phyloP scores from a whole-genome alignment of 1,284 basidiomycete species.

The Athelia sp. region DNA sequence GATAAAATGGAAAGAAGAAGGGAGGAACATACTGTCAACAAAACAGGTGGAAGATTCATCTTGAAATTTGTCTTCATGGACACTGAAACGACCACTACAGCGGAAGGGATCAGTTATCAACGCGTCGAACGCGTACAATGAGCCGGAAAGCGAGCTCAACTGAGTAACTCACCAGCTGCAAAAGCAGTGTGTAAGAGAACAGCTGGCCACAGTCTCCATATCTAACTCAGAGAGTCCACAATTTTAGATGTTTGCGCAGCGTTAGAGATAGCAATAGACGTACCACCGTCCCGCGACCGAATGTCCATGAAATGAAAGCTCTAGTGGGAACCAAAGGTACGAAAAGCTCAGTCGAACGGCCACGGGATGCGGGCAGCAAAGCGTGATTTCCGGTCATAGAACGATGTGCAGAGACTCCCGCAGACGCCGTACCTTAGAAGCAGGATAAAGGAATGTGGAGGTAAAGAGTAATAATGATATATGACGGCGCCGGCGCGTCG shows the following conservation, averaged over 20 bases:
- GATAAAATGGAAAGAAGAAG: neutral
- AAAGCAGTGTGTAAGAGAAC: constrained; percentile 56
- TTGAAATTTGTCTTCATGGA: constrained; percentile 35
- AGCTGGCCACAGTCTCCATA: constrained; percentile 66
- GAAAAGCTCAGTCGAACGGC: neutral
- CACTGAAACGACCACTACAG: constrained; percentile 38
- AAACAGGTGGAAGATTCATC: constrained; percentile 48
- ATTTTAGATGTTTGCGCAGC: neutral
- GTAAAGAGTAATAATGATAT: too few relatives aligned
- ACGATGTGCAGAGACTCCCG: neutral
- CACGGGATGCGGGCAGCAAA: neutral
- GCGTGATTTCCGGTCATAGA: neutral
- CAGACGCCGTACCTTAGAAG: neutral
- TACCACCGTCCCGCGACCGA: constrained; percentile 16
- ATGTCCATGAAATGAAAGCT: too few relatives aligned
- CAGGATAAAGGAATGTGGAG: neutral
- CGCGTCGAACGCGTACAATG: too few relatives aligned
- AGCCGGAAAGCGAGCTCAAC: too few relatives aligned
- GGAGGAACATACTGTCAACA: constrained; percentile 46
- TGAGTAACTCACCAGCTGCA: constrained; percentile 36
- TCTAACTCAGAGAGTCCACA: too few relatives aligned
- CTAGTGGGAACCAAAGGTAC: neutral
- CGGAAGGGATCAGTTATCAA: neutral
- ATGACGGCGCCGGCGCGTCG: too few relatives aligned
- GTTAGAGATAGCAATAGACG: constrained; percentile 5